Percentiles rank a stretch among this genome's conserved stretches.
phyloP scores from a whole-genome alignment of 306 rosid species.

The Vigna unguiculata region DNA sequence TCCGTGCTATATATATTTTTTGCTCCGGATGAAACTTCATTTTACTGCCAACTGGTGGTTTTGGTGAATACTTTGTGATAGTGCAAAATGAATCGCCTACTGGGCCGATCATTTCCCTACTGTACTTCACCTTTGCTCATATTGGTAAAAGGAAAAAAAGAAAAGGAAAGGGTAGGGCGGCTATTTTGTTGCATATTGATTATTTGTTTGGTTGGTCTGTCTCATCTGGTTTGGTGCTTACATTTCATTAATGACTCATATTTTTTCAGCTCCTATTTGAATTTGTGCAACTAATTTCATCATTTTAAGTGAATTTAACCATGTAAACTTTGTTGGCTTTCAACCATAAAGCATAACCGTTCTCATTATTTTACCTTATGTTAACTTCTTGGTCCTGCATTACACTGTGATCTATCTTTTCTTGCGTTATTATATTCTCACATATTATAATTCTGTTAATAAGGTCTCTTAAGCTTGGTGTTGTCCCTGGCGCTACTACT shows the following conservation, averaged over 20 bases:
- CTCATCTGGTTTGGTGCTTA: background rate
- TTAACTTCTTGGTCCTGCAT: slow-evolving; percentile 32
- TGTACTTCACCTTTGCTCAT: background rate
- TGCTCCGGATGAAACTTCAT: background rate
- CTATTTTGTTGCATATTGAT: slow-evolving; percentile 19
- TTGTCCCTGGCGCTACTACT: slow-evolving; percentile 71
- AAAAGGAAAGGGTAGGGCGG: background rate
- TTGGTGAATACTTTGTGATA: slow-evolving; percentile 1
- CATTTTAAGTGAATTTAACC: slow-evolving; percentile 12
- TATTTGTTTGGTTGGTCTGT: slow-evolving; percentile 33
- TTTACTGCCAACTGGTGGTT: slow-evolving; percentile 11
- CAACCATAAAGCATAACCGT: slow-evolving; percentile 6
- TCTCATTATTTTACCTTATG: slow-evolving; percentile 36
- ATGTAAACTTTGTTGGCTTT: slow-evolving; percentile 23
- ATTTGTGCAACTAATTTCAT: slow-evolving; percentile 9
- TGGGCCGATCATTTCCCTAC: slow-evolving; percentile 11
- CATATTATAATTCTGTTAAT: slow-evolving; percentile 41
- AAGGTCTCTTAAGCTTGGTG: slow-evolving; percentile 97
- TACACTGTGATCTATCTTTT: slow-evolving; percentile 18
- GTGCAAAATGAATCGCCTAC: slow-evolving; percentile 26
- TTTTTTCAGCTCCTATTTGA: slow-evolving; percentile 14
- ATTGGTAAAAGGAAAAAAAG: background rate
- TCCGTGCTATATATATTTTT: slow-evolving; percentile 21
- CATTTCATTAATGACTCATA: background rate
- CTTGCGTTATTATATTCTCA: slow-evolving; percentile 22